Percentiles rank a stretch among this genome's conserved stretches.
These are phyloP conservation scores for Pulveroboletus frians DNA, from an alignment of 768 basidiomycete species.

Conservation along the genomic window DNA sequence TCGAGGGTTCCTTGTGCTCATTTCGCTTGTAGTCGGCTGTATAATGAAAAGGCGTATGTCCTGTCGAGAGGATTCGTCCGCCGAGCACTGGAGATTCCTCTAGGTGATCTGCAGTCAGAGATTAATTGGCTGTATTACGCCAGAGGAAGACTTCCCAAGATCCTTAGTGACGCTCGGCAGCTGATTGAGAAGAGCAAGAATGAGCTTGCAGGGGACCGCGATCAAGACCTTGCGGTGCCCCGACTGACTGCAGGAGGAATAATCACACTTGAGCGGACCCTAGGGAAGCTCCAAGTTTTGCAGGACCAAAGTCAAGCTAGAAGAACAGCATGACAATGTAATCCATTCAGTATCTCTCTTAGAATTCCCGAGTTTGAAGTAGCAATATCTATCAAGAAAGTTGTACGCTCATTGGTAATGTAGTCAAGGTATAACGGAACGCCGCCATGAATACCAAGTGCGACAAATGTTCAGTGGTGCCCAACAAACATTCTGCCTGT, in stretches of 20 bases:
- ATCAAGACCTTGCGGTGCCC: slow-evolving; percentile 58
- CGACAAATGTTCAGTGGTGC: slow-evolving; percentile 1
- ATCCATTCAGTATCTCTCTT: slow-evolving; percentile 12
- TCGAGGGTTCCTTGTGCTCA: not conserved
- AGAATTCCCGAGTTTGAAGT: slow-evolving; percentile 15
- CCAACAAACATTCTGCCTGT: slow-evolving; percentile 10
- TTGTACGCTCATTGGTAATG: slow-evolving; percentile 25
- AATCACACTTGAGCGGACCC: slow-evolving; percentile 69
- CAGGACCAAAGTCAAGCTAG: slow-evolving; percentile 17
- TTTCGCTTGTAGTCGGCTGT: slow-evolving; percentile 60
- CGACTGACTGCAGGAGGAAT: slow-evolving; percentile 74
- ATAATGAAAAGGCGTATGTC: slow-evolving; percentile 91
- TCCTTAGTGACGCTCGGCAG: slow-evolving; percentile 54
- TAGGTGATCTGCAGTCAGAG: slow-evolving; percentile 65
- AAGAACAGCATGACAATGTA: slow-evolving; percentile 11
- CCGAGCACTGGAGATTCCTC: slow-evolving; percentile 80
- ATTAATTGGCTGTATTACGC: slow-evolving; percentile 69
- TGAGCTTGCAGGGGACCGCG: slow-evolving; percentile 20
- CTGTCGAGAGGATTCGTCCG: slow-evolving; percentile 85
- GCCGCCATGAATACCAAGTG: slow-evolving; percentile 1
- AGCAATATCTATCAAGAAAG: slow-evolving; percentile 25
- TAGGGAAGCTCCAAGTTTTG: slow-evolving; percentile 57
- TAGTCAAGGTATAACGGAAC: slow-evolving; percentile 11
- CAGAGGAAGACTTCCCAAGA: slow-evolving; percentile 59
- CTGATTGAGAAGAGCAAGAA: slow-evolving; percentile 67